Base-by-base conservation (phyloP, 23 red algal genomes). In the Gracilaria domingensis region DNA sequence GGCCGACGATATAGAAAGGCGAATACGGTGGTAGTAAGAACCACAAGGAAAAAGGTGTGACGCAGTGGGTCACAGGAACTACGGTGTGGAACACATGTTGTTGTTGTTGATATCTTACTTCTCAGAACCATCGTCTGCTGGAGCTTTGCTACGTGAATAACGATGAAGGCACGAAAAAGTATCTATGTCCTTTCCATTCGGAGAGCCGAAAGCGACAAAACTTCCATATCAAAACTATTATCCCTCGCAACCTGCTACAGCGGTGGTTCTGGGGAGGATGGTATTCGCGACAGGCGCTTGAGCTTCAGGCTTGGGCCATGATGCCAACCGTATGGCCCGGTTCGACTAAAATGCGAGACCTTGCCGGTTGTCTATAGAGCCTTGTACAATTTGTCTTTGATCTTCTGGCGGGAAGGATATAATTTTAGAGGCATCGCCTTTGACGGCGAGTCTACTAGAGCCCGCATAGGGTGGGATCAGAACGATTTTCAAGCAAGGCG, bases 21-120 rank as follows among this genome's bases (percentile, higher is more conserved):
- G 24, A 69, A 69, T 7, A 85, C 30, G 32, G 54, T 23, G 58
- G 59, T 44, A 24, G 65, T 40, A 35, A 49, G 20, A 34, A 85
- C 38, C 25, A 69, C 81, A 29, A 85, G 65, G 21, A 70, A 37
- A 50, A 69, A 65, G 35, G 60, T 70, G 39, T 85, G 59, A 33
- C 81, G 81, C 32, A 85, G 5, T 2, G 81, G 81, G 14, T 69
- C 81, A n/a, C 81, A 85, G 17, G 51, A 55, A 55, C 1, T 16
- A 55, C 51, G 51, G 51, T 18, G 14, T 55, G 51, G 51, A 55
- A 18, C 11, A 55, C 6, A 55, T 55, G 18, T 14, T 55, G 51
- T 18, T 55, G 51, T 18, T 18, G 51, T 16, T 17, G n/a, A n/a
- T n/a, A 16, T 55, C 51, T 55, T 55, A 20, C 51, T 55, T 16